Base-by-base conservation (phyloP, 805 yeast species). In the Wickerhamiella allomyrinae region DNA sequence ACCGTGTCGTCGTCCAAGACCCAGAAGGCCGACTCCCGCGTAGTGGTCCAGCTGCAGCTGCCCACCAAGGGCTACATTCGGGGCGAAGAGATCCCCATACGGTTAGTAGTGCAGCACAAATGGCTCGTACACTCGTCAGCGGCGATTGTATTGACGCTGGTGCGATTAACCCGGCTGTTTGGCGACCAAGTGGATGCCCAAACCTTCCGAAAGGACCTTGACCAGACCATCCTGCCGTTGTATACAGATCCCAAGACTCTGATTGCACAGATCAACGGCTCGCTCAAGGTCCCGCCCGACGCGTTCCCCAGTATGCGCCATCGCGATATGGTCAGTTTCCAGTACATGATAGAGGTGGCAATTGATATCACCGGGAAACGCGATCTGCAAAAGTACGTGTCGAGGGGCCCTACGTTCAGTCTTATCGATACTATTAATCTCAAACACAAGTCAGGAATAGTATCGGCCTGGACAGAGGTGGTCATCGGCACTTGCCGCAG, bases 241-340 rank as follows among this genome's bases (percentile, higher is more conserved):
- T 79, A 75, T 48, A 74, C 84, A n/a, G 87, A 84, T 55, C 84
- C 87, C 1, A 63, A 55, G 11, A 69, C 79, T 1, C 63, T 75
- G 31, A 60, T 67, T 14, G 68, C 77, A 33, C 77, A 73, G 25
- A 66, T 79, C 8, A 73, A 72, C 24, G 74, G 87, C 0, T 70
- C 73, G 33, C 59, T 86, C 17, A 67, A 77, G 47, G 77, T 86
- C 0, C 95, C 96, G 0, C 73, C 80, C 0, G 95, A 86, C 51
- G 77, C 82, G 0, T 84, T 86, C 56, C 93, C 95, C 1, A 82
- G 94, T 0, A 81, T 84, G 11, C 68, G 73, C 14, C 80, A 81
- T 1, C 73, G 82, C 40, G 75, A 74, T 2, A 61, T 78, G 38
- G 84, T 85, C 7, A 70, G 85, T 2, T 86, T 86, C 58, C 89